phyloP scores from a whole-genome alignment of 345 rosid genomes.

The Eucalyptus camaldulensis region DNA sequence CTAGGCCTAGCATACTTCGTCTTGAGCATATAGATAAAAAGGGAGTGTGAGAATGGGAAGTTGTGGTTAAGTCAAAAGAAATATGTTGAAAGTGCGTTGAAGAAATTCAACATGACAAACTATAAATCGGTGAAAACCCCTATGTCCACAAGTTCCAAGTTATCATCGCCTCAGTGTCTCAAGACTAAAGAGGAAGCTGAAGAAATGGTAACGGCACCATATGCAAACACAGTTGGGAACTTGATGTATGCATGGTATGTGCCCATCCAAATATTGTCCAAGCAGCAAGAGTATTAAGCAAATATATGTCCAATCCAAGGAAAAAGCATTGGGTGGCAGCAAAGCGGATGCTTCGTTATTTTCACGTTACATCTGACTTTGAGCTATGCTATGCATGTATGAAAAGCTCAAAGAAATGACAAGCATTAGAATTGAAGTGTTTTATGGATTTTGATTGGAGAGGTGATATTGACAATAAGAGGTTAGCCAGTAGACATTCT shows the following conservation, averaged over 20 bases:
- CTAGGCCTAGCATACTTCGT: background rate
- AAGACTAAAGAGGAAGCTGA: background rate
- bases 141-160: background rate
- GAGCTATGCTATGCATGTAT: background rate
- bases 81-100: background rate
- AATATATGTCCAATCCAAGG: background rate
- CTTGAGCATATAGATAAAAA: background rate
- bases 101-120: background rate
- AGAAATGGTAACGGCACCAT: background rate
- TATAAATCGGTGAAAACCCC: background rate
- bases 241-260: background rate
- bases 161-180: fast-evolving
- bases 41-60: background rate
- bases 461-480: background rate
- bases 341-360: background rate
- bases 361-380: fast-evolving
- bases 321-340: background rate
- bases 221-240: background rate
- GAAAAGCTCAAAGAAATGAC: background rate
- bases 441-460: background rate
- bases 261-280: background rate
- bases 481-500: background rate
- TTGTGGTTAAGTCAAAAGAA: background rate
- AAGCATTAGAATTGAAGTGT: background rate
- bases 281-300: background rate